Evolutionary conservation across 2,329 filamentous ascomycete genomes (phyloP).

Genomic region (Lachnellula willkommii): DNA sequence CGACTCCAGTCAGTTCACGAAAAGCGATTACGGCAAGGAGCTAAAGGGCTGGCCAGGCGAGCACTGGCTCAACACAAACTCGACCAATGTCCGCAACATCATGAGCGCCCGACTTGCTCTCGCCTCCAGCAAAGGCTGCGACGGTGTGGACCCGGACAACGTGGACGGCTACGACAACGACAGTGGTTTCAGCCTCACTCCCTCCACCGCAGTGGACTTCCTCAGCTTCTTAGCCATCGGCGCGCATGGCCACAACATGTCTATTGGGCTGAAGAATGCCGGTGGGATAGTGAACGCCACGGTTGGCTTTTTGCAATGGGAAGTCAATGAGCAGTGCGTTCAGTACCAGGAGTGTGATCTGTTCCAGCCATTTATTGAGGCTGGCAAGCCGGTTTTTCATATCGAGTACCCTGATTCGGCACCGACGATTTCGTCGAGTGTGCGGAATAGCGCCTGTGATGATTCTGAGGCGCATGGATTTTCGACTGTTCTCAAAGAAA

Average conservation of each 20-base stretch:
- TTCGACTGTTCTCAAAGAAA: conserved; percentile 14
- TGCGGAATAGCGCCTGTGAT: neutral
- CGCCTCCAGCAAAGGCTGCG: conserved; percentile 56
- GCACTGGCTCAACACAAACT: conserved; percentile 58
- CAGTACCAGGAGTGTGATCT: conserved; percentile 53
- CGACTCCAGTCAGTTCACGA: conserved; percentile 48
- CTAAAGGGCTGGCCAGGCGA: conserved; percentile 62
- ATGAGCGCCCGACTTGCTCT: conserved; percentile 56
- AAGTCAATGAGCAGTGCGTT: conserved; percentile 65
- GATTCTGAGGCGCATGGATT: conserved; percentile 4
- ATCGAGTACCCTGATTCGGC: conserved; percentile 58
- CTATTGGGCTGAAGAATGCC: conserved; percentile 65
- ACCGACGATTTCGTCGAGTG: neutral
- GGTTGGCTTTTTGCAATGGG: conserved; percentile 52
- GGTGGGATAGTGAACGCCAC: conserved; percentile 49
- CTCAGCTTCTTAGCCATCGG: conserved; percentile 54
- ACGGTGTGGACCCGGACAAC: conserved; percentile 65
- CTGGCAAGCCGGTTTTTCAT: conserved; percentile 64
- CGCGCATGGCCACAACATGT: conserved; percentile 49
- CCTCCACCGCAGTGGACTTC: conserved; percentile 51
- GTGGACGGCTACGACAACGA: conserved; percentile 62
- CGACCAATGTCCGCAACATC: conserved; percentile 52
- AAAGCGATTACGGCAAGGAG: conserved; percentile 49
- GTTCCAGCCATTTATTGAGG: conserved; percentile 52
- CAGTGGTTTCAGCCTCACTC: conserved; percentile 56